Base-by-base conservation (phyloP, 2,329 filamentous ascomycete genomes). In the Aspergillus proliferans region DNA sequence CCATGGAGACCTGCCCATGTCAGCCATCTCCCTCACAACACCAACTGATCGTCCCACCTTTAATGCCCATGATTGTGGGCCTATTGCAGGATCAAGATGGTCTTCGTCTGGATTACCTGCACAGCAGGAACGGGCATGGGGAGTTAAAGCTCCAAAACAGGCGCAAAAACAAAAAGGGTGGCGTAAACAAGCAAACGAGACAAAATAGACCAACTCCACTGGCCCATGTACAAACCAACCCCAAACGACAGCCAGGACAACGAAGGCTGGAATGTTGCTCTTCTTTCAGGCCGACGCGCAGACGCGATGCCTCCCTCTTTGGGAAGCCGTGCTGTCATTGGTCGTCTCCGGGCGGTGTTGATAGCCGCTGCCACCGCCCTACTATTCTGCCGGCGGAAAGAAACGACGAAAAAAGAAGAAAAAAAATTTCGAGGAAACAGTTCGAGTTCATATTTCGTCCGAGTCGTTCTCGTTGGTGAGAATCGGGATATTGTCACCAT, bases 1-100 rank as follows among this genome's bases (percentile, higher is more conserved):
- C 89, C 89, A 30, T 97, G 79, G 47, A 98, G 82, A 41, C 93
- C 92, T 91, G 49, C 4, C 21, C 22, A 4, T 26, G 49, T 59
- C 36, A 59, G 42, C 40, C 6, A 34, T 14, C 4, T 33, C 14
- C 22, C 38, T 34, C 41, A 14, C 12, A 47, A 34, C 45, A 43
- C 34, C 41, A 34, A 28, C n/a, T 21, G 46, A 22, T 33, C 38
- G 19, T 41, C 58, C 38, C 61, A 71, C 71, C 72, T 68, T 72
- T 69, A 54, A 75, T 75, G 51, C 72, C 72, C 72, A 74, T 74
- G 26, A 43, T 58, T 61, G 60, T 53, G 56, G 55, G 59, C 62
- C 51, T 47, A 52, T 60, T 51, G 38, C 36, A 58, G 50, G 50
- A 48, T 60, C 59, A 59, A 51, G 58, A 57, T 57, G 60, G 57